Conservation (phyloP, 371 early-diverging fungal genomes). For the Actinomortierella wolfii region DNA sequence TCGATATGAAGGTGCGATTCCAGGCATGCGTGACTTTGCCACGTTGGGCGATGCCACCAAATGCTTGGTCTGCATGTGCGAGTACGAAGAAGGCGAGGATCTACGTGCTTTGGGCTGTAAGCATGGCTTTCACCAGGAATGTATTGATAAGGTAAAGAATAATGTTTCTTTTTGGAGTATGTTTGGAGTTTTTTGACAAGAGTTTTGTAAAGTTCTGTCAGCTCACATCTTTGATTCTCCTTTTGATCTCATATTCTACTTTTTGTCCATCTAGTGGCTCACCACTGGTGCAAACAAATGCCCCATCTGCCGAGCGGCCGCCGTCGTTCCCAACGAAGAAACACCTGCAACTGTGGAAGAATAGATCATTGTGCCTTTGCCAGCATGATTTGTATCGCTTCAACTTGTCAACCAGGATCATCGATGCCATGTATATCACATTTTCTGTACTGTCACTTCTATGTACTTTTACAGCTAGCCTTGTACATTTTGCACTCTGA, state of each 20-base stretch:
- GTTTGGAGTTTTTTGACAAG: neutral
- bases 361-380: too few relatives aligned
- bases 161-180: neutral
- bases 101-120: conserved; percentile 73
- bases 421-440: too few relatives aligned
- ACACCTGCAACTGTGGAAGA: too few relatives aligned
- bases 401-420: too few relatives aligned
- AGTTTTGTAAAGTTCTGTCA: neutral
- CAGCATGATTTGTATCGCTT: too few relatives aligned
- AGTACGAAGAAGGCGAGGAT: conserved; percentile 67
- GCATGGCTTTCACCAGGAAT: conserved; percentile 83
- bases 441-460: too few relatives aligned
- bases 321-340: conserved; percentile 27
- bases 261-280: conserved; percentile 39
- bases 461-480: too few relatives aligned
- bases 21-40: conserved; percentile 30
- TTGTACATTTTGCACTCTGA: too few relatives aligned
- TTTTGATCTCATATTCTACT: neutral
- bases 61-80: conserved; percentile 70
- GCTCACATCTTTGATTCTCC: neutral
- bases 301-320: conserved; percentile 50
- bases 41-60: conserved; percentile 45
- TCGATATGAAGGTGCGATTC: conserved; percentile 39
- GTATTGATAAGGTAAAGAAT: conserved; percentile 67
- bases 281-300: conserved; percentile 54